Conservation (phyloP, 208 protist genomes). For the Hexamita inflata region DNA sequence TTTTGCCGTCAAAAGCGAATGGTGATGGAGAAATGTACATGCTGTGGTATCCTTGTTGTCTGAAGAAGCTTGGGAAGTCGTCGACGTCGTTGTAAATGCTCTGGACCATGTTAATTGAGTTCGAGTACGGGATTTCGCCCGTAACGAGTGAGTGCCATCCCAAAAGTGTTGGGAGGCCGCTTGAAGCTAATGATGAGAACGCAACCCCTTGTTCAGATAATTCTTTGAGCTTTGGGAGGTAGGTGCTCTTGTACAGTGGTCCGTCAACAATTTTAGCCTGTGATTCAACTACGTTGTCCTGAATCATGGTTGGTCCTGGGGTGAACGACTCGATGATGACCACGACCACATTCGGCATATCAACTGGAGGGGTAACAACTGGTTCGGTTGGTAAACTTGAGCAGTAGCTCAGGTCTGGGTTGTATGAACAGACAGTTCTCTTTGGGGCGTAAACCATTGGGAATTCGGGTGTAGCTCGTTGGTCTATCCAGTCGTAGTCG, state of each 20-base stretch:
- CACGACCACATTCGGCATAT: neutral
- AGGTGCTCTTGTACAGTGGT: neutral
- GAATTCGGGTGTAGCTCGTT: neutral
- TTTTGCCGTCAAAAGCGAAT: constrained; percentile 3
- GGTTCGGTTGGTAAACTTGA: no score
- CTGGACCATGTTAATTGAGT: neutral
- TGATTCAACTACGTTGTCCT: neutral
- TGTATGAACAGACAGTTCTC: neutral
- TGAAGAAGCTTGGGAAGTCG: neutral
- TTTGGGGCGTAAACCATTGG: neutral
- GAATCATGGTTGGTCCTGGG: neutral
- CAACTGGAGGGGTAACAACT: no score
- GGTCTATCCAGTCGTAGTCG: constrained; percentile 22
- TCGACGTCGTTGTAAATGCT: neutral
- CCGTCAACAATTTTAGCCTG: neutral
- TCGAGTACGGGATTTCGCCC: neutral
- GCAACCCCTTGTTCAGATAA: neutral
- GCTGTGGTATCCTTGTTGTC: neutral
- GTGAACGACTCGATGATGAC: neutral
- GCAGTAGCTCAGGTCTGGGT: neutral
- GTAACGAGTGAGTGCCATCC: constrained; percentile 13
- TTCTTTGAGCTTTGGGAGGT: neutral
- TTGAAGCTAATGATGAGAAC: neutral
- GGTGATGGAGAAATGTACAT: neutral
- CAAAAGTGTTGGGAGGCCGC: neutral